phyloP scores from a whole-genome alignment of 2,329 filamentous ascomycete species.

The Talaromyces sp. region DNA sequence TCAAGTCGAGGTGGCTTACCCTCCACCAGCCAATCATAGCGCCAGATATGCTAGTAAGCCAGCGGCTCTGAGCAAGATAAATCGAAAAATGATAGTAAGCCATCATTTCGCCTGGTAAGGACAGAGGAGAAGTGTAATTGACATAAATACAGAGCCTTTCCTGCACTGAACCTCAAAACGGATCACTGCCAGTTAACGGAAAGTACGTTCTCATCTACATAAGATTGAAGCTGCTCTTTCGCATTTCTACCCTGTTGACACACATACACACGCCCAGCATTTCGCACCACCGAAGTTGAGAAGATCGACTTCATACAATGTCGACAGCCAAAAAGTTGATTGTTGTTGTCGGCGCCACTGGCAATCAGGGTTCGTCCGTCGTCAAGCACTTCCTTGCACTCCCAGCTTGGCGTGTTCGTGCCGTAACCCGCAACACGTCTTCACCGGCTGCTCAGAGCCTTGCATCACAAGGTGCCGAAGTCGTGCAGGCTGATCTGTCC shows the following conservation, averaged over 20 bases:
- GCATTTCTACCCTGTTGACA: not conserved
- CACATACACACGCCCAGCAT: too few species aligned
- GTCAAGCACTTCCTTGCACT: conserved; percentile 17
- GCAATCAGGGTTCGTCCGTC: conserved; percentile 33
- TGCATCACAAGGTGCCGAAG: conserved; percentile 26
- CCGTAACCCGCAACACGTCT: conserved; percentile 30
- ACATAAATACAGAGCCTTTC: not conserved
- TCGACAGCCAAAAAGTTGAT: conserved; percentile 28
- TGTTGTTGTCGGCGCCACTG: conserved; percentile 37
- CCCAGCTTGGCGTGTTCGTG: conserved; percentile 31
- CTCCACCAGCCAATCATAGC: not conserved
- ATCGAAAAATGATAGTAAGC: not conserved
- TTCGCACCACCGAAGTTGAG: not conserved
- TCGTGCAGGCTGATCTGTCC: conserved; percentile 30
- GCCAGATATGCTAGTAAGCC: not conserved
- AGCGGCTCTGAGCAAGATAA: not conserved
- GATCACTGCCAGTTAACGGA: not conserved
- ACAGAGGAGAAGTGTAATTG: not conserved
- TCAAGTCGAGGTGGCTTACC: not conserved
- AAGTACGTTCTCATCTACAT: not conserved
- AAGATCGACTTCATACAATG: not conserved
- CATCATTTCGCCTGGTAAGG: not conserved
- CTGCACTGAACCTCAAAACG: not conserved
- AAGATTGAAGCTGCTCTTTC: not conserved
- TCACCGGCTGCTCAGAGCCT: conserved; percentile 25